phyloP scores from a whole-genome alignment of 371 early-diverging fungal genomes.

The Saksenaea oblongispora region DNA sequence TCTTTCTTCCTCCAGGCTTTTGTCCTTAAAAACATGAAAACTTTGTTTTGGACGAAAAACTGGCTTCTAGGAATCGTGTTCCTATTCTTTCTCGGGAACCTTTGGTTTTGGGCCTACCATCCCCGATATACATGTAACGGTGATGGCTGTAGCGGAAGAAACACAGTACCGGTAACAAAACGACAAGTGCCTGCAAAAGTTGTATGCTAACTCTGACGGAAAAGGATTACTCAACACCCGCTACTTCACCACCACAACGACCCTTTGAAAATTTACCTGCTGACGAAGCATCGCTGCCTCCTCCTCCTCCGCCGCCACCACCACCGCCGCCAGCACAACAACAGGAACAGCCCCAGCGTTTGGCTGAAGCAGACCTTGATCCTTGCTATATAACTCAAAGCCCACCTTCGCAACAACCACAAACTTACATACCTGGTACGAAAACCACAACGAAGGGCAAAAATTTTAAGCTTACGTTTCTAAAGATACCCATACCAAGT shows the following conservation, averaged over 20 bases:
- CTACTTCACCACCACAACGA: constrained; percentile 13
- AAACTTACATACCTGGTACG: constrained; percentile 17
- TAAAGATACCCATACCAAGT: constrained; percentile 24
- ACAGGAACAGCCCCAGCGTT: constrained; percentile 5
- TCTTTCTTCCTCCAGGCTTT: neutral
- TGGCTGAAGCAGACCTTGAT: constrained; percentile 15
- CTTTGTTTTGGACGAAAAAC: constrained; percentile 10
- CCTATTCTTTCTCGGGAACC: constrained; percentile 15
- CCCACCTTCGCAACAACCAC: constrained; percentile 11
- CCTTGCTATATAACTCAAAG: neutral
- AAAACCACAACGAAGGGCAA: neutral
- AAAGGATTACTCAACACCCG: neutral
- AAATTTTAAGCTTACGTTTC: neutral
- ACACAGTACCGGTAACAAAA: neutral
- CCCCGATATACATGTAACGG: constrained; percentile 14
- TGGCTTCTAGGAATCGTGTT: constrained; percentile 16
- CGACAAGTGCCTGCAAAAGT: neutral
- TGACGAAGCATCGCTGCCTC: neutral
- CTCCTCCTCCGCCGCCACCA: constrained; percentile 19
- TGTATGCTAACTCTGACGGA: neutral
- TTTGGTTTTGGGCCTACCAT: constrained; percentile 16
- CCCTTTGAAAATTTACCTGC: neutral
- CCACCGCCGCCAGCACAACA: constrained; percentile 8
- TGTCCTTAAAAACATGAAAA: constrained; percentile 12
- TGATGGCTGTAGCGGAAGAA: neutral